A percentile compares a stretch with the other conserved stretches of the same genome.
These are phyloP conservation scores for Pseudocercospora cruenta DNA, from an alignment of 2,329 filamentous ascomycete species.

Conservation along the genomic window DNA sequence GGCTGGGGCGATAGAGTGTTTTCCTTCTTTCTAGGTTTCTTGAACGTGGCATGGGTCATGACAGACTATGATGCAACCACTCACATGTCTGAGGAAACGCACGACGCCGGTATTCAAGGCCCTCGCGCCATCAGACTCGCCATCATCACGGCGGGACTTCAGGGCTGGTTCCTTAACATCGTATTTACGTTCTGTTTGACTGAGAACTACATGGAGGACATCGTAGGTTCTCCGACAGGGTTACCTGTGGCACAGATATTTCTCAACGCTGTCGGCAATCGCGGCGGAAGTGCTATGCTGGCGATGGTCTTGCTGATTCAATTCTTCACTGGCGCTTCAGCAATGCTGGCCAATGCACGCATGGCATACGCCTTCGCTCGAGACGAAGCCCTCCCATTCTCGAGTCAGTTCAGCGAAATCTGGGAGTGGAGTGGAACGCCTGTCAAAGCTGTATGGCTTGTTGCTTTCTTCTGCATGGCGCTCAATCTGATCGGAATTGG, in stretches of 20 bases:
- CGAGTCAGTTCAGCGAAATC: constrained; percentile 43
- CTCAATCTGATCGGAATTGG: constrained; percentile 59
- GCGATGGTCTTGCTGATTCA: constrained; percentile 60
- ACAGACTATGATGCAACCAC: constrained; percentile 70
- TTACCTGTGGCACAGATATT: constrained; percentile 61
- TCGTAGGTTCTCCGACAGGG: constrained; percentile 61
- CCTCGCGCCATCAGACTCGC: constrained; percentile 58
- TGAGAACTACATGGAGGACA: constrained; percentile 55
- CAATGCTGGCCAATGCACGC: constrained; percentile 63
- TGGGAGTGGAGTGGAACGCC: constrained; percentile 61
- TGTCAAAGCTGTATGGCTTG: constrained; percentile 66
- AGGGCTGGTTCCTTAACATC: constrained; percentile 67
- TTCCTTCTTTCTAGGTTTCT: constrained; percentile 64
- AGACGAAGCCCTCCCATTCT: constrained; percentile 45
- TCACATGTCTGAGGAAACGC: constrained; percentile 70
- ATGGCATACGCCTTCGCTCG: constrained; percentile 46
- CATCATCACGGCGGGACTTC: constrained; percentile 56
- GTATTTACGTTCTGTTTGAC: constrained; percentile 66
- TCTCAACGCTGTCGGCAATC: constrained; percentile 57
- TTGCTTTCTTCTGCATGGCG: constrained; percentile 60
- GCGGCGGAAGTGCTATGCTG: constrained; percentile 31
- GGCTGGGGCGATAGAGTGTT: constrained; percentile 65
- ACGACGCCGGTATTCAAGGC: constrained; percentile 63
- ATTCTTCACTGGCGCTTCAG: constrained; percentile 66
- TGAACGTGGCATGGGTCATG: constrained; percentile 67